These are phyloP conservation scores for Kwoniella newhampshirensis DNA, from an alignment of 768 basidiomycete genomes.

Conservation along the genomic window DNA sequence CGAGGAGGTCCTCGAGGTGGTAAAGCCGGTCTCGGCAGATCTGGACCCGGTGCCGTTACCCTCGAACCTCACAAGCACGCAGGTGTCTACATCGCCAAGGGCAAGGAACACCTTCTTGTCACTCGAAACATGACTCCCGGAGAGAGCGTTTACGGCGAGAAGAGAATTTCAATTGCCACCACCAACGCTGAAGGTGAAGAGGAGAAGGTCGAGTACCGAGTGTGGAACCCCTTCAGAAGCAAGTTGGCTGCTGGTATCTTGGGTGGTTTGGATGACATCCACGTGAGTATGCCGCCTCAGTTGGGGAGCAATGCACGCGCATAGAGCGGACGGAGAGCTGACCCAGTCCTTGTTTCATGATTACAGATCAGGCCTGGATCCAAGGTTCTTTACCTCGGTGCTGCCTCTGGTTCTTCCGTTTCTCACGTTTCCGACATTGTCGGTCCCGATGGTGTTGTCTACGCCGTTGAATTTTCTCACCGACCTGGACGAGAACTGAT, in stretches of 20 bases:
- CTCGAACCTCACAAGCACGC: slow-evolving; percentile 92
- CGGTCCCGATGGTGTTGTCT: slow-evolving; percentile 94
- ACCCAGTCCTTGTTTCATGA: background rate
- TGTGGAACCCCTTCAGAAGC: slow-evolving; percentile 98
- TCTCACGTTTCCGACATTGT: slow-evolving; percentile 99
- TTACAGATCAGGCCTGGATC: slow-evolving; percentile 75
- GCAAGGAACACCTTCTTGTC: slow-evolving; percentile 94
- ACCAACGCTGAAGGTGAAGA: slow-evolving; percentile 56
- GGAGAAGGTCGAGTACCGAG: slow-evolving; percentile 92
- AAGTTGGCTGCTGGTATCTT: slow-evolving; percentile 96
- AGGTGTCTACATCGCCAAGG: slow-evolving; percentile 90
- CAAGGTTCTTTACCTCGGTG: slow-evolving; percentile 96
- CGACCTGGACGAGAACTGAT: slow-evolving; percentile 96
- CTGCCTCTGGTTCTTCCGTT: slow-evolving; percentile 95
- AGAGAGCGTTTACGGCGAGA: slow-evolving; percentile 97
- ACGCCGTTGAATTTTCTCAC: slow-evolving; percentile 96
- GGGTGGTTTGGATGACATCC: slow-evolving; percentile 90
- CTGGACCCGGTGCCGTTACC: slow-evolving; percentile 81
- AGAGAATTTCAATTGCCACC: slow-evolving; percentile 78
- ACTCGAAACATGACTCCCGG: slow-evolving; percentile 98
- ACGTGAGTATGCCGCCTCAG: slow-evolving; percentile 45
- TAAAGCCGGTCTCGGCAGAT: slow-evolving; percentile 55
- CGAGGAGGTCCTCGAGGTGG: slow-evolving; percentile 67
- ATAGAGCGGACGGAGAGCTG: background rate
- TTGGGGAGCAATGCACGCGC: background rate